A percentile compares a stretch with the other conserved stretches of the same genome.
Conservation (phyloP, 371 early-diverging fungal species). For the Umbelopsis sp. region DNA sequence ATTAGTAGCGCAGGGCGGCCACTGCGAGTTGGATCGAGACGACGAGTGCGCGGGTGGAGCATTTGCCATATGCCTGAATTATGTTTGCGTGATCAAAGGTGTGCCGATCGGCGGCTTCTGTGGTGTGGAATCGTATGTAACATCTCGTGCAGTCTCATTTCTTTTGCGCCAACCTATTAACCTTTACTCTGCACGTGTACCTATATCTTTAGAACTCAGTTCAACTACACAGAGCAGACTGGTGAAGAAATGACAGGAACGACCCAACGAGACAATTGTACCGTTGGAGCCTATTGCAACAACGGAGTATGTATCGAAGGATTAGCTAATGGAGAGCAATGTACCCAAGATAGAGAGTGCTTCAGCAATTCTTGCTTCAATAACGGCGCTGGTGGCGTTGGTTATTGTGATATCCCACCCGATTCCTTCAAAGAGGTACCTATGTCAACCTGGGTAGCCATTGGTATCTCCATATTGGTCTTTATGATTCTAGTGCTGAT, state of each 20-base stretch:
- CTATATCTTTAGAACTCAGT: slow-evolving; percentile 11
- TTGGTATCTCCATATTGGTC: slow-evolving; percentile 37
- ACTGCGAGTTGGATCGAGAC: slow-evolving; percentile 49
- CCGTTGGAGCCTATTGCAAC: slow-evolving; percentile 41
- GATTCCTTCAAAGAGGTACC: slow-evolving; percentile 46
- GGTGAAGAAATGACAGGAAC: slow-evolving; percentile 33
- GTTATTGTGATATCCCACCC: slow-evolving; percentile 29
- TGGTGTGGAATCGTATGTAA: slow-evolving; percentile 45
- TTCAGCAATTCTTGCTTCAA: slow-evolving; percentile 44
- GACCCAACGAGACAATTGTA: slow-evolving; percentile 51
- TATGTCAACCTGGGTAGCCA: slow-evolving; percentile 45
- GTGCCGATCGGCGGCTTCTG: slow-evolving; percentile 49
- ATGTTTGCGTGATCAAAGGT: slow-evolving; percentile 42
- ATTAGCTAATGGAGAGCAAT: slow-evolving; percentile 24
- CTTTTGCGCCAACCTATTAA: background rate
- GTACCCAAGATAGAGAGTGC: slow-evolving; percentile 52
- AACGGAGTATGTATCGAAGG: slow-evolving; percentile 31
- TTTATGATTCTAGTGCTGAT: slow-evolving; percentile 39
- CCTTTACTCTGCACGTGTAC: background rate
- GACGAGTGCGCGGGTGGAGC: slow-evolving; percentile 43
- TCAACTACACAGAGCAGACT: slow-evolving; percentile 27
- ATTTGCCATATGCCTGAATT: slow-evolving; percentile 46
- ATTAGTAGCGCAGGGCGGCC: slow-evolving; percentile 29
- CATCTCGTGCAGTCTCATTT: background rate
- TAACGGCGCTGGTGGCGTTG: slow-evolving; percentile 3